A percentile compares a stretch with the other conserved stretches of the same genome.
Evolutionary conservation across 2,329 filamentous ascomycete genomes (phyloP).

Genomic region (Penicillium crustosum): DNA sequence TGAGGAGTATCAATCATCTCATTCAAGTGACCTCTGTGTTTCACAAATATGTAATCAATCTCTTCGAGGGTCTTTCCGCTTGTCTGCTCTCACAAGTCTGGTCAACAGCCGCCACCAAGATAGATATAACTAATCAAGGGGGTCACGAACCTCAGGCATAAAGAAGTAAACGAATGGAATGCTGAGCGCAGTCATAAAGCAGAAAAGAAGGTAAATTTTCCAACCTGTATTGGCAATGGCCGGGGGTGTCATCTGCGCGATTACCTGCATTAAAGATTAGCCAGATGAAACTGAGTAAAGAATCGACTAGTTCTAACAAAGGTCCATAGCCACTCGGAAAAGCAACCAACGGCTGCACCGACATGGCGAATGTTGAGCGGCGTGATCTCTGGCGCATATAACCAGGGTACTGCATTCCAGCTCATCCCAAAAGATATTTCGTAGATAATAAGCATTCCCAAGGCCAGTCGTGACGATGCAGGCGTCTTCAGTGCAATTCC

Average conservation of each 20-base stretch:
- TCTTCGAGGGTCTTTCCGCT: background rate
- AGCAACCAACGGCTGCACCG: background rate
- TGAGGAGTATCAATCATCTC: background rate
- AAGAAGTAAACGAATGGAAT: conserved; percentile 11
- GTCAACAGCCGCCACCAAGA: background rate
- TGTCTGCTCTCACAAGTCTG: background rate
- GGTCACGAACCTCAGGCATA: conserved; percentile 5
- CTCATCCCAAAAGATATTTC: conserved; percentile 4
- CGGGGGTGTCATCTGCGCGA: conserved; percentile 9
- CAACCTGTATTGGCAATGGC: conserved; percentile 11
- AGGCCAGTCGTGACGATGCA: background rate
- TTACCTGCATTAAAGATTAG: background rate
- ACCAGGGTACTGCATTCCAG: conserved; percentile 7
- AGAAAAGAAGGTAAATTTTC: conserved; percentile 12
- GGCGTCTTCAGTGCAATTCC: background rate
- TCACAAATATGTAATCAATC: background rate
- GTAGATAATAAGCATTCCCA: background rate
- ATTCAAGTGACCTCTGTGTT: background rate
- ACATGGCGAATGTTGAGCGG: conserved; percentile 6
- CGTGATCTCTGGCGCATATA: conserved; percentile 7
- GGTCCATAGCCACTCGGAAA: conserved; percentile 4
- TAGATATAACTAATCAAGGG: background rate
- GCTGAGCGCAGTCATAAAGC: background rate
- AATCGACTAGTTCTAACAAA: background rate
- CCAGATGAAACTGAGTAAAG: background rate